Base-by-base conservation (phyloP, 2,329 filamentous ascomycete species). In the Aspergillus alliaceus region DNA sequence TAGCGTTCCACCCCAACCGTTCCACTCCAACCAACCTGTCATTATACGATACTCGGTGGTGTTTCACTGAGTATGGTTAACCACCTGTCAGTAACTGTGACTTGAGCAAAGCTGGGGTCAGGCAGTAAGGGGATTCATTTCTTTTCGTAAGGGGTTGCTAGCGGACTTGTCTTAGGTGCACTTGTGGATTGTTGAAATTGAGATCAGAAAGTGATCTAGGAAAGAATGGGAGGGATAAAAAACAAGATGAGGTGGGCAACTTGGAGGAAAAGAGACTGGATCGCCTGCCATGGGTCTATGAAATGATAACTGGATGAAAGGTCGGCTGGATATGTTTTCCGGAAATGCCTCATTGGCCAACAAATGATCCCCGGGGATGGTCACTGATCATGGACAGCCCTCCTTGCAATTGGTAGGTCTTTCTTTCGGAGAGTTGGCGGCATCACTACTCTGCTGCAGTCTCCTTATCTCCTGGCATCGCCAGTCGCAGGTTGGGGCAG, bases 261-360 rank as follows among this genome's bases (percentile, higher is more conserved):
- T 46, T 15, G 4, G 42, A 8, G 27, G 7, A n/a, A n/a, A 15
- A 42, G 22, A 25, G 25, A n/a, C n/a, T n/a, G n/a, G n/a, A 47
- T 18, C 18, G 12, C 11, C 44, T 18, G 27, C 20, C 44, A 47
- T 27, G 44, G 44, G 25, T 29, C 25, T 32, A 32, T 20, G 46
- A 39, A 53, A 25, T 42, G 50, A 50, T 35, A 32, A 27, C 35
- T 46, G 29, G 40, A 22, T 9, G 8, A 46, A 20, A 20, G 18
- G 7, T 35, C 27, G 44, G 42, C 46, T 34, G 49, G 57, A 53
- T 56, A 54, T 53, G 53, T 35, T 59, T 46, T 57, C 57, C 53
- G 57, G n/a, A 1, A 2, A 4, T n/a, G 25, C 11, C 18, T 27
- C 29, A 48, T 48, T 48, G 44, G 44, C n/a, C n/a, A n/a, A 27